Percentiles rank a stretch among this genome's conserved stretches.
phyloP scores from a whole-genome alignment of 495 filamentous ascomycete species.

The Rhizodiscina lignyota region DNA sequence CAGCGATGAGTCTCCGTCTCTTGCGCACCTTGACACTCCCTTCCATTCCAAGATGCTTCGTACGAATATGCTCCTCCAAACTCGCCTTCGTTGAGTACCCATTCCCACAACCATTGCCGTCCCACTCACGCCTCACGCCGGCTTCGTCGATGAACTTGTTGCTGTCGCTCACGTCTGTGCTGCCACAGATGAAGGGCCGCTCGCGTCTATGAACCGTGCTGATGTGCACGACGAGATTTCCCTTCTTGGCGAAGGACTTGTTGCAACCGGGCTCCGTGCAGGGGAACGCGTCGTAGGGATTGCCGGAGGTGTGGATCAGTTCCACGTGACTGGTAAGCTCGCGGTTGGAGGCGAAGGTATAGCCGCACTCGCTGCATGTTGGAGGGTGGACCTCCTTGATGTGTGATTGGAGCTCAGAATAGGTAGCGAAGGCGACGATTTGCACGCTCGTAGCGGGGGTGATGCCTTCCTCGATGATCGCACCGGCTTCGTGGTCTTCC shows the following conservation, averaged over 20 bases:
- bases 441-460: conserved; percentile 3
- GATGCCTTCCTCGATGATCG: conserved; percentile 4
- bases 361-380: conserved; percentile 54
- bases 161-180: conserved; percentile 37
- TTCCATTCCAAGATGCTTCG: conserved; percentile 51
- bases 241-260: conserved; percentile 56
- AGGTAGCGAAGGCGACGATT: conserved; percentile 50
- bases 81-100: conserved; percentile 52
- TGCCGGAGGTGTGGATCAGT: conserved; percentile 11
- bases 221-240: conserved; percentile 66
- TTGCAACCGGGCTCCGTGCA: conserved; percentile 51
- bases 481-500: conserved; percentile 11
- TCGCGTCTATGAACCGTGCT: conserved; percentile 54
- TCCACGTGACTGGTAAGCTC: conserved; percentile 35
- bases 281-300: conserved; percentile 28
- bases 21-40: conserved; percentile 13
- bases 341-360: conserved; percentile 42
- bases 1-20: no score
- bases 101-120: conserved; percentile 46
- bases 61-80: conserved; percentile 68
- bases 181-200: conserved; percentile 55
- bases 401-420: conserved; percentile 52
- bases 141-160: conserved; percentile 19
- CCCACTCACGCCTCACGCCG: conserved; percentile 37
- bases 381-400: conserved; percentile 54